phyloP scores from a whole-genome alignment of 768 basidiomycete species.

The Macrocybe gigantea region DNA sequence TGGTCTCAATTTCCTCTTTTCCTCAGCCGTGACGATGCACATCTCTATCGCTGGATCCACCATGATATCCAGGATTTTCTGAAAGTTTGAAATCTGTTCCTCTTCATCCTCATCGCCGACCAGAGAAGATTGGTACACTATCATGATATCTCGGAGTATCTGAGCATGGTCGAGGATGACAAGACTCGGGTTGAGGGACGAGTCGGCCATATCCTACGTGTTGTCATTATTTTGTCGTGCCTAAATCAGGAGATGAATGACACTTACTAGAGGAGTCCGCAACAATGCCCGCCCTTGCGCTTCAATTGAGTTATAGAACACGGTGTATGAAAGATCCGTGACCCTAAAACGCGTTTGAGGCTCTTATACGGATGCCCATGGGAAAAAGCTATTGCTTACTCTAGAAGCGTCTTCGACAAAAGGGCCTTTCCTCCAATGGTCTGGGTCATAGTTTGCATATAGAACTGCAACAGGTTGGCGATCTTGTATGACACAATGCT shows the following conservation, averaged over 20 bases:
- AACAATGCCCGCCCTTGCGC: conserved; percentile 68
- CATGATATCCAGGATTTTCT: conserved; percentile 75
- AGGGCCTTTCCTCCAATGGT: conserved; percentile 85
- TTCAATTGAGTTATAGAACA: conserved; percentile 87
- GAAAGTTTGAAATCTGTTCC: conserved; percentile 42
- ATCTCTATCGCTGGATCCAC: conserved; percentile 80
- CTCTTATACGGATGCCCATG: neutral
- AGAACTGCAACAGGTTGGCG: conserved; percentile 93
- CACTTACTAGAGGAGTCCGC: conserved; percentile 47
- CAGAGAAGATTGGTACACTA: conserved; percentile 83
- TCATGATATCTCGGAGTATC: conserved; percentile 83
- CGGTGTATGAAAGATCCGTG: conserved; percentile 71
- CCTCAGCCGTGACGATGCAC: conserved; percentile 62
- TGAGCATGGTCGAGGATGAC: conserved; percentile 78
- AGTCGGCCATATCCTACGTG: conserved; percentile 59
- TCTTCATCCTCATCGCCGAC: conserved; percentile 54
- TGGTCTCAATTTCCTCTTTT: conserved; percentile 46
- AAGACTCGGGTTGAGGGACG: conserved; percentile 67
- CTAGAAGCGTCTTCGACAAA: conserved; percentile 69
- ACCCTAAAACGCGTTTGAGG: conserved; percentile 42
- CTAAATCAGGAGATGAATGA: neutral
- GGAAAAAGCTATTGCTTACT: conserved; percentile 42
- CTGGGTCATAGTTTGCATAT: conserved; percentile 85
- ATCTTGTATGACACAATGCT: conserved; percentile 90
- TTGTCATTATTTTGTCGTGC: conserved; percentile 10